Evolutionary conservation across 1,139 yeast species (phyloP).

Genomic region (Suhomyces wounanorum): DNA sequence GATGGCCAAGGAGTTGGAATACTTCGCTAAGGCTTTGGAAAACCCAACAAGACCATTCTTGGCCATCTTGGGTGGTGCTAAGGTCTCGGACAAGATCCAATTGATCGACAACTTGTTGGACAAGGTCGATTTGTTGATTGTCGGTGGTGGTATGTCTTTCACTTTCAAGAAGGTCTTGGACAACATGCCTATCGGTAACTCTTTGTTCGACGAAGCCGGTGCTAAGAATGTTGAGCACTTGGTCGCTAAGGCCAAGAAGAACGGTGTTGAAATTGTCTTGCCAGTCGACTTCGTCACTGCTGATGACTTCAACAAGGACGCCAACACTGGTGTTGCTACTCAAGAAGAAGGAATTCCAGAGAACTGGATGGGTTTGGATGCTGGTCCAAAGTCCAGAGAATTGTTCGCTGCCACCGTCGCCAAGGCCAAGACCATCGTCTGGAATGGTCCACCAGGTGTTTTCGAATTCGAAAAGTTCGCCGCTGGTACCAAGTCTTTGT

Average conservation of each 20-base stretch:
- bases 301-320: conserved; percentile 90
- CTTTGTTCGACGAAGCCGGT: conserved; percentile 89
- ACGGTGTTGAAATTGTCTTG: conserved; percentile 85
- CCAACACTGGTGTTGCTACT: conserved; percentile 76
- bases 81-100: conserved; percentile 96
- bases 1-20: conserved; percentile 92
- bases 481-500: conserved; percentile 82
- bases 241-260: conserved; percentile 91
- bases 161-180: conserved; percentile 93
- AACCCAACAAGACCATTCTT: conserved; percentile 95
- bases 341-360: conserved; percentile 89
- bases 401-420: conserved; percentile 78
- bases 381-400: conserved; percentile 83
- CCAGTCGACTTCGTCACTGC: conserved; percentile 95
- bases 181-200: conserved; percentile 82
- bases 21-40: conserved; percentile 96
- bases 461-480: conserved; percentile 93
- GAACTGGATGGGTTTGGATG: conserved; percentile 92
- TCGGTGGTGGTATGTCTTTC: conserved; percentile 99
- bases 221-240: conserved; percentile 88
- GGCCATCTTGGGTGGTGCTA: conserved; percentile 98
- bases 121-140: conserved; percentile 88
- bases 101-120: conserved; percentile 94
- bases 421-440: conserved; percentile 92
- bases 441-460: conserved; percentile 99